Evolutionary conservation across 2,329 filamentous ascomycete species (phyloP).

Genomic region (Erysiphe pulchra): DNA sequence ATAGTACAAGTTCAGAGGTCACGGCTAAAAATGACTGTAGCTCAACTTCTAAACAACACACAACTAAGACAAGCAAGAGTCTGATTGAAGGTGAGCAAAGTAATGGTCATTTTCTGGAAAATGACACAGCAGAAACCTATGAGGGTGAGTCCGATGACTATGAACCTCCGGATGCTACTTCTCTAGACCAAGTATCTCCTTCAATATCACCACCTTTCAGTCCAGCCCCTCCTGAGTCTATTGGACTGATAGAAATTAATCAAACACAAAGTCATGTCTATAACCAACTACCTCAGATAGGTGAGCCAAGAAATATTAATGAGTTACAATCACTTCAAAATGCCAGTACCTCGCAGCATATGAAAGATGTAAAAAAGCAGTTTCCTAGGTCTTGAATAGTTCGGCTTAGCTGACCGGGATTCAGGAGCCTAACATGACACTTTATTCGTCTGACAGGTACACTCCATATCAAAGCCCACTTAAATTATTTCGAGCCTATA

Average conservation of each 20-base stretch:
- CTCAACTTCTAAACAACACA: constrained; percentile 3
- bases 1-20: constrained; percentile 2
- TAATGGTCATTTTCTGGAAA: constrained; percentile 7
- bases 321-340: constrained; percentile 3
- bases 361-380: constrained; percentile 9
- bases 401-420: constrained; percentile 5
- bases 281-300: constrained; percentile 9
- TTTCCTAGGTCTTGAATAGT: constrained; percentile 1
- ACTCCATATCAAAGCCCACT: constrained; percentile 65
- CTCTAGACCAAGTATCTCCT: constrained; percentile 5
- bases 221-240: constrained; percentile 14
- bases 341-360: constrained; percentile 2
- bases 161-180: constrained; percentile 23
- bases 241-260: constrained; percentile 7
- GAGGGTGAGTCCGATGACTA: constrained; percentile 23
- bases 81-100: constrained; percentile 3
- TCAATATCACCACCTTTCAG: constrained; percentile 18
- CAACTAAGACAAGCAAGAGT: constrained; percentile 1
- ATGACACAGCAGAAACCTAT: not conserved
- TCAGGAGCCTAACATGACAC: not conserved
- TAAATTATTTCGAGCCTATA: constrained; percentile 61
- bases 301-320: constrained; percentile 5
- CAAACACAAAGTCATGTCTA: constrained; percentile 3
- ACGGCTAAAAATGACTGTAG: constrained; percentile 7
- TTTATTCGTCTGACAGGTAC: constrained; percentile 4